Conservation (phyloP, 1,139 yeast genomes). For the Groenewaldozyma sp. region DNA sequence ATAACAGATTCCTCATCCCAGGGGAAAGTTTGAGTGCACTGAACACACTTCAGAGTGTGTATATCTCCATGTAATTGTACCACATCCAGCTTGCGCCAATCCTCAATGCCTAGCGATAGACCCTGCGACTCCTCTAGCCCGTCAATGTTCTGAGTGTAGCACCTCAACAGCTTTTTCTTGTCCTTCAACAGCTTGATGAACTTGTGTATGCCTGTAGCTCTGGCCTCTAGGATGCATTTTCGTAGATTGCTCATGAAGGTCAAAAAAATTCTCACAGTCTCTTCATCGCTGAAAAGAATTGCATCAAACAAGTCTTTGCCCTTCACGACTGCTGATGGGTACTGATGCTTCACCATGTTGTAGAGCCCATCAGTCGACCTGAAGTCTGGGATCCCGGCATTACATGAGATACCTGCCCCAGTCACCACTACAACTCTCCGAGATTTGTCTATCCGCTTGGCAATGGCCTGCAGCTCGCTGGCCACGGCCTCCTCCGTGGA, state of each 20-base stretch:
- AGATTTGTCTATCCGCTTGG: conserved; percentile 18
- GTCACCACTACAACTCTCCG: conserved; percentile 39
- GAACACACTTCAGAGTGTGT: conserved; percentile 62
- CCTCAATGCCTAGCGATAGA: conserved; percentile 22
- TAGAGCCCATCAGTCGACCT: conserved; percentile 79
- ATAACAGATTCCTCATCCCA: conserved; percentile 52
- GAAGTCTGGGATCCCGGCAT: conserved; percentile 95
- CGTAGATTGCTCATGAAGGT: conserved; percentile 72
- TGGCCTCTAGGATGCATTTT: conserved; percentile 50
- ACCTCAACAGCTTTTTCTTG: conserved; percentile 60
- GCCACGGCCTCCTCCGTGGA: conserved; percentile 3
- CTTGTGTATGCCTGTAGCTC: conserved; percentile 76
- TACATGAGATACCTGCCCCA: conserved; percentile 94
- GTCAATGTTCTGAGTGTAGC: conserved; percentile 73
- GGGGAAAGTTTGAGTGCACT: conserved; percentile 47
- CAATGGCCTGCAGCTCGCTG: conserved; percentile 14
- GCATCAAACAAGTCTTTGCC: conserved; percentile 91
- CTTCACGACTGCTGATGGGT: conserved; percentile 52
- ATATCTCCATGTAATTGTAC: conserved; percentile 89
- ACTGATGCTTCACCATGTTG: conserved; percentile 55
- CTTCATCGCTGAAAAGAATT: conserved; percentile 60
- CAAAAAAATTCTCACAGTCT: conserved; percentile 60
- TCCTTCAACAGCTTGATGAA: conserved; percentile 61
- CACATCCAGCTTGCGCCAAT: conserved; percentile 42
- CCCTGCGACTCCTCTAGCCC: conserved; percentile 48